A percentile compares a stretch with the other conserved stretches of the same genome.
Conservation (phyloP, 257 asterid genomes). For the Ocimum tenuiflorum region DNA sequence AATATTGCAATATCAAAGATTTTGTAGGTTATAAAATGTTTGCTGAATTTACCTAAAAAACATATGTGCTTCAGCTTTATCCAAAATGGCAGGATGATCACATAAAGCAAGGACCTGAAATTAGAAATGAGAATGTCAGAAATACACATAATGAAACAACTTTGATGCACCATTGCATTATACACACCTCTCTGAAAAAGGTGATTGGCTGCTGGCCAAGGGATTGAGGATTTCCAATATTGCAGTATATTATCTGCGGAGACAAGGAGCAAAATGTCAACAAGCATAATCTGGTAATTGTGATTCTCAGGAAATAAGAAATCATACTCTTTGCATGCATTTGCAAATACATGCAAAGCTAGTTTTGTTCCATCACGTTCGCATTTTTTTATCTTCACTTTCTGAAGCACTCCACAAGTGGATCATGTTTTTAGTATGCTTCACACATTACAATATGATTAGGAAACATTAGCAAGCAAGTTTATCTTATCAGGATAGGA, state of each 20-base stretch:
- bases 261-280: not conserved
- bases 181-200: slow-evolving; percentile 86
- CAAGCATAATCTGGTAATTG: not conserved
- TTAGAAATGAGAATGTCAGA: slow-evolving; percentile 11
- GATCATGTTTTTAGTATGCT: not conserved
- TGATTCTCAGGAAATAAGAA: not conserved
- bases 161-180: not conserved
- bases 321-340: not conserved
- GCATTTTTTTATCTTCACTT: not conserved
- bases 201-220: slow-evolving; percentile 94
- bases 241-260: slow-evolving; percentile 78
- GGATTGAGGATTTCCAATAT: slow-evolving; percentile 92
- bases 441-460: not conserved
- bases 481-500: slow-evolving; percentile 28
- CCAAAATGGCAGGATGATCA: slow-evolving; percentile 86
- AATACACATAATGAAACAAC: not conserved
- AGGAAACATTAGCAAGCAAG: not conserved
- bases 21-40: not conserved
- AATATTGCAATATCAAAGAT: not conserved
- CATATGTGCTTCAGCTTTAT: slow-evolving; percentile 76
- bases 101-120: slow-evolving; percentile 89
- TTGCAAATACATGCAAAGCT: not conserved
- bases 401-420: not conserved
- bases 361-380: not conserved
- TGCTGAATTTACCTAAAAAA: slow-evolving; percentile 60